Base-by-base conservation (phyloP, 2,329 filamentous ascomycete genomes). In the Juglanconis oblonga region DNA sequence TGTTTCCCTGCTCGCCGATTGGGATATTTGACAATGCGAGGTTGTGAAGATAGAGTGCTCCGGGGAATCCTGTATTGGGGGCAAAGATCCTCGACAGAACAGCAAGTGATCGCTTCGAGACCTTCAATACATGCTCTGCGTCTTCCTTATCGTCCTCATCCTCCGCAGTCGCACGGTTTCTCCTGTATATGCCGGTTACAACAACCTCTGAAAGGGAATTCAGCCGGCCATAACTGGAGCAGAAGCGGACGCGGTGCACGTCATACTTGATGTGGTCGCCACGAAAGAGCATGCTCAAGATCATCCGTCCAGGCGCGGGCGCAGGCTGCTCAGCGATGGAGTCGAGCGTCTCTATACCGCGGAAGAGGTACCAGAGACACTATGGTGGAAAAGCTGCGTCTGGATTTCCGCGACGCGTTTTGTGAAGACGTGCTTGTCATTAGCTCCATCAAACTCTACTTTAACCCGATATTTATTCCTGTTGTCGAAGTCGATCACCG, bases 21-120 rank as follows among this genome's bases (percentile, higher is more conserved):
- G 79, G 63, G 8, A 81, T 74, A 58, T 80, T 79, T 2, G 68
- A 62, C 6, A 70, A 61, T 1, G 67, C 70, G 1, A 79, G 65
- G 50, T 79, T 75, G 29, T 76, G 61, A 49, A 77, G 74, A 47
- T 66, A 73, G 2, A 79, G 62, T n/a, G 59, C 62, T 61, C 76
- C 72, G 3, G 67, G 58, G 0, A 61, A 36, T 9, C 64, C 51
- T 7, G 68, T 58, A 3, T 62, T 52, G 5, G 61, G 40, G 8
- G 72, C 70, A 55, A 74, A 76, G 38, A 73, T 59, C 42, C 66
- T 69, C 33, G 69, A 71, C 3, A 77, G 63, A 2, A 74, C 57
- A 11, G 56, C 42, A 0, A 67, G 59, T 14, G 78, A 67, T 58
- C 67, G 69, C 36, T 67, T 54, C 1, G 68, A 68, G 11, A 72